phyloP scores from a whole-genome alignment of 2,329 filamentous ascomycete species.

The Fusarium illudens region DNA sequence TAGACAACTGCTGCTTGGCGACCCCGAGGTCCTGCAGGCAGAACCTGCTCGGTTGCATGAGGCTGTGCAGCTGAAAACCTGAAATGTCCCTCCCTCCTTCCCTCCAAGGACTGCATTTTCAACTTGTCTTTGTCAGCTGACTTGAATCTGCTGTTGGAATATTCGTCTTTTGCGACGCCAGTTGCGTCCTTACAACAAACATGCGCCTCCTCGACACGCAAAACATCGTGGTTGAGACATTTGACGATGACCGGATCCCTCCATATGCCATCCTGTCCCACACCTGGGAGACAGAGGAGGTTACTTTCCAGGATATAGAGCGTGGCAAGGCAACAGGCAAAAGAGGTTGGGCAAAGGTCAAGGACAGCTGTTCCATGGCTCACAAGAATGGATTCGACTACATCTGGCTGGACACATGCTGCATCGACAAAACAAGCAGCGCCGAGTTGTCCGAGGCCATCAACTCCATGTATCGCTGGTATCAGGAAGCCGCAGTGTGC shows the following conservation, averaged over 20 bases:
- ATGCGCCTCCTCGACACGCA: slow-evolving; percentile 35
- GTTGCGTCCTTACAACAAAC: neutral
- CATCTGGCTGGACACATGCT: slow-evolving; percentile 45
- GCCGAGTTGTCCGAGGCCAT: slow-evolving; percentile 44
- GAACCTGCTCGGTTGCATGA: neutral
- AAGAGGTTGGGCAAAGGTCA: slow-evolving; percentile 39
- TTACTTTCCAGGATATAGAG: slow-evolving; percentile 4
- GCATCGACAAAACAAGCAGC: slow-evolving; percentile 37
- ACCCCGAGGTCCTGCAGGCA: neutral
- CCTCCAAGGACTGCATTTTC: neutral
- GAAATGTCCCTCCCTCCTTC: neutral
- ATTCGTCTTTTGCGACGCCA: neutral
- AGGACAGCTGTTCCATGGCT: slow-evolving; percentile 27
- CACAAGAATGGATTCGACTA: slow-evolving; percentile 21
- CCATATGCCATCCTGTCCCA: slow-evolving; percentile 34
- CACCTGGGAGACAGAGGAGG: slow-evolving; percentile 27
- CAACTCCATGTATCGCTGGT: slow-evolving; percentile 43
- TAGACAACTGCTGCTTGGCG: too few relatives aligned
- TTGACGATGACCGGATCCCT: slow-evolving; percentile 16
- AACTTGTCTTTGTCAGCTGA: neutral
- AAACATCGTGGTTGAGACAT: slow-evolving; percentile 19
- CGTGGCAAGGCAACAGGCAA: slow-evolving; percentile 5
- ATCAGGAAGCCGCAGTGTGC: slow-evolving; percentile 34
- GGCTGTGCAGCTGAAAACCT: neutral
- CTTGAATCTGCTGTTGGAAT: neutral